phyloP scores from a whole-genome alignment of 306 rosid genomes.

The Vigna hirtella region DNA sequence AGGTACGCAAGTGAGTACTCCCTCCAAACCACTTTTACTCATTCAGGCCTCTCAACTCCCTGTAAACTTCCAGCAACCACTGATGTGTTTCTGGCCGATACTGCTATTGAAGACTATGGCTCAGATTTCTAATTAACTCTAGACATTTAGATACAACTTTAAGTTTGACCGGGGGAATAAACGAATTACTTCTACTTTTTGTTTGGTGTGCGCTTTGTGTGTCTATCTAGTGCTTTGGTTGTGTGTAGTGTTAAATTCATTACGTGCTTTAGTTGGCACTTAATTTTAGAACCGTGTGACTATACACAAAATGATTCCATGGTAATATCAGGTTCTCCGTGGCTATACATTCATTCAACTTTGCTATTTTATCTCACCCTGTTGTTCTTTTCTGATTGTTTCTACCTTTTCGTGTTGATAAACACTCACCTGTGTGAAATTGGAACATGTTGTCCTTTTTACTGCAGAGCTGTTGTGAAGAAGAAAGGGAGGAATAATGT shows the following conservation, averaged over 20 bases:
- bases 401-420: slow-evolving; percentile 16
- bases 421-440: slow-evolving; percentile 13
- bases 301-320: neutral
- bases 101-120: neutral
- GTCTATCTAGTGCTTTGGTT: neutral
- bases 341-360: neutral
- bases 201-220: slow-evolving; percentile 16
- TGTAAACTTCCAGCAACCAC: too few relatives aligned
- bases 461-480: slow-evolving; percentile 69
- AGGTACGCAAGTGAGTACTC: too few relatives aligned
- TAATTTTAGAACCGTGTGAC: slow-evolving; percentile 3
- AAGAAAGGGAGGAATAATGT: slow-evolving; percentile 89
- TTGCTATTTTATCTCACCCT: slow-evolving; percentile 5
- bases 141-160: neutral
- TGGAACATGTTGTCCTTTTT: slow-evolving; percentile 24
- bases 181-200: slow-evolving; percentile 13
- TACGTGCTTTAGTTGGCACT: slow-evolving; percentile 26
- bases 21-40: too few relatives aligned
- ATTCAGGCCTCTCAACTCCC: too few relatives aligned
- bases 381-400: neutral
- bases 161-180: neutral
- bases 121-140: neutral
- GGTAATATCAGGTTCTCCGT: neutral
- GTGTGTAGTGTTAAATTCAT: slow-evolving; percentile 5
- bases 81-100: too few relatives aligned